Percentiles rank a stretch among this genome's conserved stretches.
Conservation (phyloP, 768 basidiomycete species). For the Rhizopogon salebrosus region DNA sequence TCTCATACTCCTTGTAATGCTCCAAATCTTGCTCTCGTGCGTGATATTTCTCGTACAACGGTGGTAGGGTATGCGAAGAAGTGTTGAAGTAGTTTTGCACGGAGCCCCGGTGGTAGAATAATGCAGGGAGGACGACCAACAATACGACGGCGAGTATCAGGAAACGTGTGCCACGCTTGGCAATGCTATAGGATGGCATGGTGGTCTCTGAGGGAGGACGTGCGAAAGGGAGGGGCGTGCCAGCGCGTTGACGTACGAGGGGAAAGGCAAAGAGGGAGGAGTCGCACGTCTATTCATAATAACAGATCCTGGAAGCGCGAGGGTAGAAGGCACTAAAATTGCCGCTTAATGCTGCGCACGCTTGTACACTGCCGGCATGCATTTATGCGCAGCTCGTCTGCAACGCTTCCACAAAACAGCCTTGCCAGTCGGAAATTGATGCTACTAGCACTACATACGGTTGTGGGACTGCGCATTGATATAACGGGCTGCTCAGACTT, state of each 20-base stretch:
- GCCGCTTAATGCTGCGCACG: no score
- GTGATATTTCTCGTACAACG: constrained; percentile 35
- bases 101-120: not conserved
- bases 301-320: no score
- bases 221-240: not conserved
- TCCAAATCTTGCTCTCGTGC: constrained; percentile 34
- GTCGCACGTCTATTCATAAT: no score
- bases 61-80: constrained; percentile 24
- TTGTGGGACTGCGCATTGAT: no score
- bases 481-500: no score
- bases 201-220: not conserved
- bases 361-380: no score
- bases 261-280: no score
- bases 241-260: not conserved
- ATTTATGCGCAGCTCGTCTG: no score
- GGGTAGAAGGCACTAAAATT: no score
- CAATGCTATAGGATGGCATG: constrained; percentile 18
- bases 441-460: no score
- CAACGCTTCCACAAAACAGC: no score
- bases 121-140: not conserved
- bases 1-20: constrained; percentile 35
- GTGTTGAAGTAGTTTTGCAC: not conserved
- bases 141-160: constrained; percentile 4
- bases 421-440: no score
- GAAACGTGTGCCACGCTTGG: constrained; percentile 20